Conservation (phyloP, 192 early-diverging fungal species). For the Podila epigama region DNA sequence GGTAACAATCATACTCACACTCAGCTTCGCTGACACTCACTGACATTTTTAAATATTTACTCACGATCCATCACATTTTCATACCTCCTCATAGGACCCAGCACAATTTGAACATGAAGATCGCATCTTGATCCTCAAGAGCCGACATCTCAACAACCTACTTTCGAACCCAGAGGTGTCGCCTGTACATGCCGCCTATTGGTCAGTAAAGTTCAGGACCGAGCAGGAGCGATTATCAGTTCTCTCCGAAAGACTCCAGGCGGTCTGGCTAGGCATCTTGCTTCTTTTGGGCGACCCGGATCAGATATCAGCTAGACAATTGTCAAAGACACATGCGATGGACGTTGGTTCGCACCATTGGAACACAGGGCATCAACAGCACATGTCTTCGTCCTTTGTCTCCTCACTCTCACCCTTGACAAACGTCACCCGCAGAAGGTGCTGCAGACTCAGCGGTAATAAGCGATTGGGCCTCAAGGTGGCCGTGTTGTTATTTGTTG, state of each 20-base stretch:
- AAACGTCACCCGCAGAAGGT: neutral
- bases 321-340: neutral
- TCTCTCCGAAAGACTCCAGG: slow-evolving; percentile 13
- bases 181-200: neutral
- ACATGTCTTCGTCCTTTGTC: neutral
- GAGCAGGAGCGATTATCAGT: slow-evolving; percentile 11
- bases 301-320: neutral
- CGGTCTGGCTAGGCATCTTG: slow-evolving; percentile 23
- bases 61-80: neutral
- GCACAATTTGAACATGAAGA: slow-evolving; percentile 10
- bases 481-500: slow-evolving; percentile 7
- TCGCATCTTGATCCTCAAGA: slow-evolving; percentile 14
- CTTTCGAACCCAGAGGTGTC: slow-evolving; percentile 2
- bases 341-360: neutral
- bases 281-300: slow-evolving; percentile 2
- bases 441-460: slow-evolving; percentile 4
- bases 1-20: neutral
- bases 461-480: slow-evolving; percentile 29
- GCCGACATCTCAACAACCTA: slow-evolving; percentile 26
- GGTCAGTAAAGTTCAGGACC: neutral
- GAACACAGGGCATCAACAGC: neutral
- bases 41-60: neutral
- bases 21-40: neutral
- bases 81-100: slow-evolving; percentile 7
- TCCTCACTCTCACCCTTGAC: neutral